These are phyloP conservation scores for Corymbia maculata DNA, from an alignment of 345 rosid species.

Conservation along the genomic window DNA sequence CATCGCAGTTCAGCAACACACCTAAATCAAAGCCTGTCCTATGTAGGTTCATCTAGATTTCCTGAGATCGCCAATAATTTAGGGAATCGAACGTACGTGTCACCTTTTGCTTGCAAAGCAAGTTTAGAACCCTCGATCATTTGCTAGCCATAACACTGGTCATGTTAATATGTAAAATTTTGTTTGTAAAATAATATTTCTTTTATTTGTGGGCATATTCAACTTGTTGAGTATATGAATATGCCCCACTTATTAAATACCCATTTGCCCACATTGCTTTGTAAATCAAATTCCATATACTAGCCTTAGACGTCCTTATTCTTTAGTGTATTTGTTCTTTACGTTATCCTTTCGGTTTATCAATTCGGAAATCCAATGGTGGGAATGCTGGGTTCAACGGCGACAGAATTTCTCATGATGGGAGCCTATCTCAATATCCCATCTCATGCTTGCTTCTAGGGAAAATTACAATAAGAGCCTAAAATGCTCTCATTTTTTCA, in stretches of 20 bases:
- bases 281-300: not conserved
- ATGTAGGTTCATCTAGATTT: not conserved
- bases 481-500: too few species aligned
- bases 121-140: not conserved
- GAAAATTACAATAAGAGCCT: too few species aligned
- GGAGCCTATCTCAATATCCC: not conserved
- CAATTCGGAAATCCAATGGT: not conserved
- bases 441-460: not conserved
- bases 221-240: not conserved
- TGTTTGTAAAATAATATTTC: not conserved
- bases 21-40: not conserved
- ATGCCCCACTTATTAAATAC: not conserved
- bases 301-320: not conserved
- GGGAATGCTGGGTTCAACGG: not conserved
- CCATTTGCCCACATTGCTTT: not conserved
- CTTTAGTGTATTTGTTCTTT: not conserved
- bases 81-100: not conserved
- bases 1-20: not conserved
- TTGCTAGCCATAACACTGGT: not conserved
- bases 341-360: not conserved
- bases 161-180: not conserved
- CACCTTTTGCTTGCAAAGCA: not conserved
- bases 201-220: not conserved
- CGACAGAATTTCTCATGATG: not conserved
- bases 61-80: not conserved